A percentile compares a stretch with the other conserved stretches of the same genome.
Evolutionary conservation across 805 yeast species (phyloP).

Genomic region (Millerago galiae): DNA sequence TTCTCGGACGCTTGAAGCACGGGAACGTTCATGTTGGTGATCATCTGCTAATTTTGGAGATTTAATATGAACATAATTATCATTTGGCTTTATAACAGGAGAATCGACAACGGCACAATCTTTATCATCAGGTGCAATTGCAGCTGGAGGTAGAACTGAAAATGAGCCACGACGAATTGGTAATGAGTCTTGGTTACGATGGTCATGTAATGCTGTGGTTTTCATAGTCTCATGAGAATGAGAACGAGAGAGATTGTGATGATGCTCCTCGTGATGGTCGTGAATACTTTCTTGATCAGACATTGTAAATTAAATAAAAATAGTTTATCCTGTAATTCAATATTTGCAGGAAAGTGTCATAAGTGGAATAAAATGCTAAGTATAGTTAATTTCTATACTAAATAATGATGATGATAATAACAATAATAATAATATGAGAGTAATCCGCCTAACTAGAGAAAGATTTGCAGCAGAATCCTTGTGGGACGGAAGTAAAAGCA

Average conservation of each 20-base stretch:
- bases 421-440: too few species aligned
- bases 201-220: conserved; percentile 40
- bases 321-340: too few species aligned
- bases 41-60: background rate
- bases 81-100: background rate
- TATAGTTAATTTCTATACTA: too few species aligned
- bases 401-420: too few species aligned
- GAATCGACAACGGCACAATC: background rate
- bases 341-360: too few species aligned
- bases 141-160: conserved; percentile 21
- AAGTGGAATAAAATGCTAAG: background rate
- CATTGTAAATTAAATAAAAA: conserved; percentile 9
- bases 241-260: conserved; percentile 8
- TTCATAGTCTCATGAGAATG: conserved; percentile 31
- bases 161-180: conserved; percentile 28
- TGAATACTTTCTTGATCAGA: conserved; percentile 24
- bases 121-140: conserved; percentile 8
- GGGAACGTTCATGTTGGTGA: background rate
- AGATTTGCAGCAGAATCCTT: too few species aligned
- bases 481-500: too few species aligned
- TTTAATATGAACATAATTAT: background rate
- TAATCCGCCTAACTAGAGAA: too few species aligned
- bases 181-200: conserved; percentile 38
- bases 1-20: conserved; percentile 1
- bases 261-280: conserved; percentile 5